A percentile compares a stretch with the other conserved stretches of the same genome.
phyloP scores from a whole-genome alignment of 2,329 filamentous ascomycete species.

The Ophiostoma ips region DNA sequence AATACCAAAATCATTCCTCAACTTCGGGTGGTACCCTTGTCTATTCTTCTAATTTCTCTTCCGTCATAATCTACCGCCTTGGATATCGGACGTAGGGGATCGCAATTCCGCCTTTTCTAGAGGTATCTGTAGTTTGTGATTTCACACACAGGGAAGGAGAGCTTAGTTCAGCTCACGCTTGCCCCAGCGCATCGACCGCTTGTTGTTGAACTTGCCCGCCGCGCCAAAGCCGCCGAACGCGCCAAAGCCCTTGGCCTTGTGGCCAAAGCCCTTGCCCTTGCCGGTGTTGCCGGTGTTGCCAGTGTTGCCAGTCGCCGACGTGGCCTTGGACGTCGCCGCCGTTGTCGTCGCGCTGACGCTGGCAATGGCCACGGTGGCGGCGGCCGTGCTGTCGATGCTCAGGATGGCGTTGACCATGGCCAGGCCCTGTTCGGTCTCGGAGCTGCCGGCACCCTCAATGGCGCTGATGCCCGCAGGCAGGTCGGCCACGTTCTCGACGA shows the following conservation, averaged over 20 bases:
- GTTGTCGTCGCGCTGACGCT: neutral
- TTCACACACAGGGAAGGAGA: too few species aligned
- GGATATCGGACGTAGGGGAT: too few species aligned
- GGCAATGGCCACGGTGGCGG: neutral
- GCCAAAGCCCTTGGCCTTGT: neutral
- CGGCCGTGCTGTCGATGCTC: neutral
- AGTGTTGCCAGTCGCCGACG: neutral
- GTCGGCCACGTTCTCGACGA: constrained; percentile 36
- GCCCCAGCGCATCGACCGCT: neutral
- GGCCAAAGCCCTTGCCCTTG: neutral
- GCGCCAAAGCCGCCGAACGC: neutral
- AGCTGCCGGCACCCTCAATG: neutral
- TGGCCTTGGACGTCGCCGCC: neutral
- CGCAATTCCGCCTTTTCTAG: too few species aligned
- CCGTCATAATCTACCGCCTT: too few species aligned
- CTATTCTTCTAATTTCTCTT: too few species aligned
- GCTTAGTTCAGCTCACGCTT: neutral
- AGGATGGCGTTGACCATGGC: neutral
- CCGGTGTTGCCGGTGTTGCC: neutral
- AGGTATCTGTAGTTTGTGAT: too few species aligned
- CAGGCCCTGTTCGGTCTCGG: neutral
- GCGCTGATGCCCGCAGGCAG: neutral
- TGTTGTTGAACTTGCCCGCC: neutral
- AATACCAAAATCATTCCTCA: too few species aligned
- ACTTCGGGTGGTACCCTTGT: too few species aligned